Evolutionary conservation across 1,139 yeast genomes (phyloP).

Genomic region (Pichia sp.): DNA sequence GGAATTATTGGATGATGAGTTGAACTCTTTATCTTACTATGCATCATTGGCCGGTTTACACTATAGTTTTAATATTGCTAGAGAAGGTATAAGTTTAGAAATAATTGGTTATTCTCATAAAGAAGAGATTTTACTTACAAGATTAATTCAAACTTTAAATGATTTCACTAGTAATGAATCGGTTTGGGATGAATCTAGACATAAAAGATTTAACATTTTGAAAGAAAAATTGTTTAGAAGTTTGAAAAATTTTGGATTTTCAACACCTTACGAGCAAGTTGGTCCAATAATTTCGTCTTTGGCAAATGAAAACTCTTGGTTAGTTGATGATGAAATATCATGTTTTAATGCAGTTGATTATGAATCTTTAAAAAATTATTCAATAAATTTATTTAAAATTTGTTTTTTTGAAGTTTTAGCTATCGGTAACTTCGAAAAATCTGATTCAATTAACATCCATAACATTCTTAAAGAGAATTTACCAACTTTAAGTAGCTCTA

Average conservation of each 20-base stretch:
- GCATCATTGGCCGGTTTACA: slow-evolving; percentile 78
- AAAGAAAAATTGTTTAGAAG: slow-evolving; percentile 60
- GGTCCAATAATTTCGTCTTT: slow-evolving; percentile 56
- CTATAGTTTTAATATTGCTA: slow-evolving; percentile 50
- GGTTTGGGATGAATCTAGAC: slow-evolving; percentile 23
- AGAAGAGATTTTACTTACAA: slow-evolving; percentile 53
- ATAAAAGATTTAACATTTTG: slow-evolving; percentile 55
- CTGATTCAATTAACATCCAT: slow-evolving; percentile 41
- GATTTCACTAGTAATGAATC: slow-evolving; percentile 42
- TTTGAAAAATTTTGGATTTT: slow-evolving; percentile 63
- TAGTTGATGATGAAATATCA: slow-evolving; percentile 52
- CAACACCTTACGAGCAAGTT: slow-evolving; percentile 71
- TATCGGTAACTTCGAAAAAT: slow-evolving; percentile 68
- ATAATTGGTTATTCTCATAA: slow-evolving; percentile 83
- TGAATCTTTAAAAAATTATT: slow-evolving; percentile 46
- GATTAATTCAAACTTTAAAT: slow-evolving; percentile 50
- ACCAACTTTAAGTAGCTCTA: slow-evolving; percentile 18
- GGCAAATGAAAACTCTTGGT: slow-evolving; percentile 66
- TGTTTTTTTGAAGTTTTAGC: slow-evolving; percentile 63
- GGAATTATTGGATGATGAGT: slow-evolving; percentile 66
- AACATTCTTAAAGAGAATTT: slow-evolving; percentile 12
- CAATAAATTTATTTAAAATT: slow-evolving; percentile 42
- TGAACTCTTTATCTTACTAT: slow-evolving; percentile 73
- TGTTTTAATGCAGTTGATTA: slow-evolving; percentile 45
- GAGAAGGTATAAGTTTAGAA: slow-evolving; percentile 65